Percentiles rank a stretch among this genome's conserved stretches.
Conservation (phyloP, 345 rosid species). For the Erysimum cheiranthoides region DNA sequence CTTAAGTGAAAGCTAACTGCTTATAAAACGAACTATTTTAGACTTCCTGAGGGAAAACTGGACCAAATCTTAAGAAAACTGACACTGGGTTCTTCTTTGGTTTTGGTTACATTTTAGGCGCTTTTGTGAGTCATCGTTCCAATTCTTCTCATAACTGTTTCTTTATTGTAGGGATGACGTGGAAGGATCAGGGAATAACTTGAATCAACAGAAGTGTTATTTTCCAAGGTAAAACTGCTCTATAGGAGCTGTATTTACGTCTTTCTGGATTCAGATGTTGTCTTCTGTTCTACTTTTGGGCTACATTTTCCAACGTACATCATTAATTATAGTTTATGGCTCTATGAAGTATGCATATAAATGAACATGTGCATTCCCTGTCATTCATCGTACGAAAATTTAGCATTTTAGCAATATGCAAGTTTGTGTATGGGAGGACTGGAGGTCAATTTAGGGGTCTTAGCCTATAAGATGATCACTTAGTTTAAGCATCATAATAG, state of each 20-base stretch:
- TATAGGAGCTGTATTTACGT: conserved; percentile 29
- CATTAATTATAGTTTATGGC: conserved; percentile 13
- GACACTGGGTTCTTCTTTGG: conserved; percentile 15
- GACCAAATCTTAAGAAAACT: background rate
- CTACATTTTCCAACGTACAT: conserved; percentile 14
- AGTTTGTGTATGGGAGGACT: background rate
- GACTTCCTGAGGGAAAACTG: conserved; percentile 17
- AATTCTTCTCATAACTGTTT: conserved; percentile 29
- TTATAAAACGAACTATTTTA: conserved; percentile 14
- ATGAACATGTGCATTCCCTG: conserved; percentile 11
- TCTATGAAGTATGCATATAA: conserved; percentile 9
- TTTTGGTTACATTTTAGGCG: conserved; percentile 27
- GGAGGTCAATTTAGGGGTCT: background rate
- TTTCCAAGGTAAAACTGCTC: conserved; percentile 72
- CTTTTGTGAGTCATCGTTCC: conserved; percentile 13
- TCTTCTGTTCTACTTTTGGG: conserved; percentile 19
- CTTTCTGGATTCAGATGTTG: conserved; percentile 22
- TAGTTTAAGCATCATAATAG: conserved; percentile 13
- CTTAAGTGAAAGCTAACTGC: conserved; percentile 8
- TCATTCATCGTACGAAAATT: conserved; percentile 14
- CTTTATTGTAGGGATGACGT: conserved; percentile 54
- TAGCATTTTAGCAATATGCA: conserved; percentile 7
- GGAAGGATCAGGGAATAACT: conserved; percentile 53
- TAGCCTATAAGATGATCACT: background rate
- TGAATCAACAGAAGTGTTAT: conserved; percentile 52